phyloP scores from a whole-genome alignment of 306 rosid genomes.

The Prunus kanzakura region DNA sequence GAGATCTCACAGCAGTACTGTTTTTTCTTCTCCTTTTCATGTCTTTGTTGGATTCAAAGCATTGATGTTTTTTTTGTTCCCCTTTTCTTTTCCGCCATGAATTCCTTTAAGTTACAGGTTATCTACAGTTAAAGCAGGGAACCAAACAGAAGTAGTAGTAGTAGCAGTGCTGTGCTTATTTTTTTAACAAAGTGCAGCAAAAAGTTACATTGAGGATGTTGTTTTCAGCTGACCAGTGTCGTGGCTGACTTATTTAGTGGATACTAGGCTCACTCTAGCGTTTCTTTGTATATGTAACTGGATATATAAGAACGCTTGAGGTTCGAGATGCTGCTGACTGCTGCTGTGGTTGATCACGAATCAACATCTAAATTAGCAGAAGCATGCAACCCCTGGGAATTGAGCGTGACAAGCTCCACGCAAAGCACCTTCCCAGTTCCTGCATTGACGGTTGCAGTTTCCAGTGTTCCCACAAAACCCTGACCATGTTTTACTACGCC shows the following conservation, averaged over 20 bases:
- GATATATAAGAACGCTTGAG: neutral
- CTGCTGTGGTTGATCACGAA: neutral
- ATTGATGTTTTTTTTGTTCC: neutral
- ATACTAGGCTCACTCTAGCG: neutral
- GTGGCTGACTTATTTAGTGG: neutral
- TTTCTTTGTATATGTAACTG: neutral
- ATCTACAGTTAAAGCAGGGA: neutral
- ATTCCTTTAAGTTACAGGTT: neutral
- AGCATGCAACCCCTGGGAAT: slow-evolving; percentile 35
- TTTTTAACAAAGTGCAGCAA: too few species aligned
- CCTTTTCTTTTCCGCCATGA: neutral
- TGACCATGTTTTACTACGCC: slow-evolving; percentile 33
- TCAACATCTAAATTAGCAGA: slow-evolving; percentile 38
- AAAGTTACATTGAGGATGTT: neutral
- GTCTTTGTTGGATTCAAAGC: neutral
- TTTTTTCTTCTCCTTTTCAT: neutral
- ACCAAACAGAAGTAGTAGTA: neutral
- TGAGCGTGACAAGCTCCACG: slow-evolving; percentile 33
- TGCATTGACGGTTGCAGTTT: slow-evolving; percentile 33
- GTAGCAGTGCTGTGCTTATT: neutral
- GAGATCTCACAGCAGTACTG: neutral
- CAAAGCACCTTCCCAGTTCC: slow-evolving; percentile 27
- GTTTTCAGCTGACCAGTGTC: neutral
- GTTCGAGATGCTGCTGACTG: neutral
- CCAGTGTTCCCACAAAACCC: slow-evolving; percentile 17